Evolutionary conservation across 75 land plant species (phyloP), one percentile per base, ranked within the genome.

Genomic region (Selaginella tamariscina): DNA sequence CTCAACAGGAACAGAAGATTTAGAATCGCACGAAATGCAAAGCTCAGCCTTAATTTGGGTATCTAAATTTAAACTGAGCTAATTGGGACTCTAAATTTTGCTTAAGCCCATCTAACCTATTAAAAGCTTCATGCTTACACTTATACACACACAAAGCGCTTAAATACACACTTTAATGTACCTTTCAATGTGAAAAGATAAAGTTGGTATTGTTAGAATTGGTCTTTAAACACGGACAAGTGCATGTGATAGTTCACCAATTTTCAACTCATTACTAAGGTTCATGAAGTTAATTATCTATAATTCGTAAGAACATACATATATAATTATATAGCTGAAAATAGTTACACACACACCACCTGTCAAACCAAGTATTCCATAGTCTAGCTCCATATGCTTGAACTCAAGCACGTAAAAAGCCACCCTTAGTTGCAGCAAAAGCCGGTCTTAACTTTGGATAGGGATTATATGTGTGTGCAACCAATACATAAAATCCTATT

Each of bases 11-110:
- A n/a, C n/a, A n/a, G n/a, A n/a, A n/a, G n/a, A n/a, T 28, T 71
- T 66, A 5, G 72, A 71, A 32, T 71, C 72, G 27, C 72, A 71
- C 18, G 72, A 71, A 32, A 71, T 32, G 13, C 66, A 33, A 27
- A 71, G 49, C 32, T 71, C 72, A 30, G 72, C 44, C 54, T 71
- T 66, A 27, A 71, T 71, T 67, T 71, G 72, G 26, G 57, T 66
- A 31, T 65, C 72, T 39, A 71, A 30, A 30, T 60, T 32, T 24
- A 66, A 66, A 30, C 66, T 54, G 66, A 71, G 27, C 20, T 71
- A 56, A 68, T n/a, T n/a, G n/a, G n/a, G n/a, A n/a, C n/a, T n/a
- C n/a, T n/a, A n/a, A n/a, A n/a, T n/a, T n/a, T n/a, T n/a, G n/a
- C n/a, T n/a, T n/a, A n/a, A n/a, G n/a, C n/a, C n/a, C n/a, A n/a